These are phyloP conservation scores for Sarocladium oryzae DNA, from an alignment of 2,329 filamentous ascomycete species.

Conservation along the genomic window DNA sequence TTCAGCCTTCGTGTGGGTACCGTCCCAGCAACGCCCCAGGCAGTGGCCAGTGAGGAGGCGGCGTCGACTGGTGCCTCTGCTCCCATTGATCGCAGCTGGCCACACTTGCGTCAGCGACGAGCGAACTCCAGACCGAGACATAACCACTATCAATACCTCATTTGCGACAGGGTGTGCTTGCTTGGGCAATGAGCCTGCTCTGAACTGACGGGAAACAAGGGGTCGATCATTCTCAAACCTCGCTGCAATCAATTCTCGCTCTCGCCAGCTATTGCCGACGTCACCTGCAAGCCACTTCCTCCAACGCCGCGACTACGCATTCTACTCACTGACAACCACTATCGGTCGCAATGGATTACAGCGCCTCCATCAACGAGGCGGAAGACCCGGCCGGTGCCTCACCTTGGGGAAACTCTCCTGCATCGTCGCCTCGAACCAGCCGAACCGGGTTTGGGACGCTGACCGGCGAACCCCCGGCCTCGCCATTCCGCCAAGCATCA, in stretches of 20 bases:
- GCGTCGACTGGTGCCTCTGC: not conserved
- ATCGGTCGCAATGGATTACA: conserved; percentile 48
- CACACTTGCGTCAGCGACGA: conserved; percentile 22
- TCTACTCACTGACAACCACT: not conserved
- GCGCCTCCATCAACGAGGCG: conserved; percentile 46
- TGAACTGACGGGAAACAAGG: not conserved
- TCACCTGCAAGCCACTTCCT: not conserved
- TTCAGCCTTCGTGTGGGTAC: conserved; percentile 3
- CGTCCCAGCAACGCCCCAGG: not conserved
- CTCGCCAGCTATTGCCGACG: not conserved
- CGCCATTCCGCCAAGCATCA: conserved; percentile 37
- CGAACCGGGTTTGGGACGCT: conserved; percentile 36
- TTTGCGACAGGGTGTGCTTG: not conserved
- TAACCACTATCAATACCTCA: not conserved
- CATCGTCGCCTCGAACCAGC: conserved; percentile 41
- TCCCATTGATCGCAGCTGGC: conserved; percentile 10
- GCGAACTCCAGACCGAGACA: conserved; percentile 7
- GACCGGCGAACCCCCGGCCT: conserved; percentile 31
- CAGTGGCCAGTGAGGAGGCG: conserved; percentile 1
- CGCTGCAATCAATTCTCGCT: not conserved
- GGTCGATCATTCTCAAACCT: not conserved
- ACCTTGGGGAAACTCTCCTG: conserved; percentile 50
- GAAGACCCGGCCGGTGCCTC: conserved; percentile 47
- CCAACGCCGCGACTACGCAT: not conserved
- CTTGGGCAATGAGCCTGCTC: not conserved